Conservation (phyloP, 1,139 yeast species). For the Scheffersomyces illinoinensis region DNA sequence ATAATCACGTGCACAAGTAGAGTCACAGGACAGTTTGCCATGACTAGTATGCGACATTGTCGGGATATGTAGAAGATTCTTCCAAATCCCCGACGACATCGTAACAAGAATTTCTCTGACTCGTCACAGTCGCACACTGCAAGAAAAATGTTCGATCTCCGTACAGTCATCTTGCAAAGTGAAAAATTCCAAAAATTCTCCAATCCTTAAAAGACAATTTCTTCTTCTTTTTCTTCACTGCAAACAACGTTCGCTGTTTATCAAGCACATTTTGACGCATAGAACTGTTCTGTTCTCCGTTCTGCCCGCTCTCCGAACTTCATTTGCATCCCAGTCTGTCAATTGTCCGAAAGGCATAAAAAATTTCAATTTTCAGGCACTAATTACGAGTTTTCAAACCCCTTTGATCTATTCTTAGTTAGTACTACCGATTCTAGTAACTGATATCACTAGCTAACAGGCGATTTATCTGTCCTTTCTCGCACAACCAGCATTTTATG, state of each 20-base stretch:
- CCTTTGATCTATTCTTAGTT: background rate
- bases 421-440: background rate
- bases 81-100: background rate
- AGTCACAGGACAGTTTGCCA: background rate
- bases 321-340: background rate
- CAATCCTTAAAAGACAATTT: background rate
- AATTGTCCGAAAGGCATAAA: background rate
- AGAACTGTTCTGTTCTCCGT: background rate
- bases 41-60: background rate
- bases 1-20: background rate
- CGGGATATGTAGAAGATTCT: background rate
- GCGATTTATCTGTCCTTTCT: background rate
- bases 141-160: background rate
- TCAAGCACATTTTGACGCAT: background rate
- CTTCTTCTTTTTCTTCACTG: background rate
- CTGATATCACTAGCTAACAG: background rate
- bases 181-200: background rate
- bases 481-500: slow-evolving; percentile 30
- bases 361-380: background rate
- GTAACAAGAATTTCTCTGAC: background rate
- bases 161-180: background rate
- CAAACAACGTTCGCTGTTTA: background rate
- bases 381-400: background rate
- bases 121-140: background rate
- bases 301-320: background rate